Base-by-base conservation (phyloP, 176 grass and related monocot genomes). In the Triticum monococcum region DNA sequence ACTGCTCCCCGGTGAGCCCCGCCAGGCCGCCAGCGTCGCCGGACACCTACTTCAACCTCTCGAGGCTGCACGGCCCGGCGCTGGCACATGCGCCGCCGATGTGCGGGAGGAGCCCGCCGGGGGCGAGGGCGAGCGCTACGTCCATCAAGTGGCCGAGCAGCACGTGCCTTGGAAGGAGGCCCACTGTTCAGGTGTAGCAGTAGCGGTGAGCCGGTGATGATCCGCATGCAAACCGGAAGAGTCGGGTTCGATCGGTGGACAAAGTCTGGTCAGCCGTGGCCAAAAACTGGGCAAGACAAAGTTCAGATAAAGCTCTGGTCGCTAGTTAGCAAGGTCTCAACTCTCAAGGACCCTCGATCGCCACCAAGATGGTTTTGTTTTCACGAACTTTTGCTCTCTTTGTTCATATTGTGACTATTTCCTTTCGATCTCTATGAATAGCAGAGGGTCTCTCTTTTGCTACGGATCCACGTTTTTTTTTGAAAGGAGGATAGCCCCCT, bases 1-100 rank as follows among this genome's bases (percentile, higher is more conserved):
- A 80, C 86, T 31, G 60, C 60, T 63, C 86, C 43, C 36, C 60
- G 60, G 38, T 57, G 61, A 88, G 5, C 31, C 72, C 80, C 22
- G 79, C 46, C 31, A 64, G 14, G 33, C 73, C 45, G 32, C 71
- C 79, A 40, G 59, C 22, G 43, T 88, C 79, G 31, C 79, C 16
- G 38, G 79, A 81, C 37, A 68, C 79, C 38, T 81, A 81, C 62
- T 81, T 81, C 61, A 88, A 65, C 9, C 32, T 64, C 32, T 77
- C 60, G 26, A 56, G 66, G 61, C 72, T 77, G 41, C 80, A 82
- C 61, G 38, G 62, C 5, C 46, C 3, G 28, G 24, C 36, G 23
- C n/a, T 31, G 54, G 31, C 32, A 59, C 52, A 40, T 71, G 35
- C 68, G 36, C 57, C 59, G 9, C 57, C 33, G 48, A 54, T 41